Base-by-base conservation (phyloP, 306 rosid genomes). In the Gleditsia sinensis region DNA sequence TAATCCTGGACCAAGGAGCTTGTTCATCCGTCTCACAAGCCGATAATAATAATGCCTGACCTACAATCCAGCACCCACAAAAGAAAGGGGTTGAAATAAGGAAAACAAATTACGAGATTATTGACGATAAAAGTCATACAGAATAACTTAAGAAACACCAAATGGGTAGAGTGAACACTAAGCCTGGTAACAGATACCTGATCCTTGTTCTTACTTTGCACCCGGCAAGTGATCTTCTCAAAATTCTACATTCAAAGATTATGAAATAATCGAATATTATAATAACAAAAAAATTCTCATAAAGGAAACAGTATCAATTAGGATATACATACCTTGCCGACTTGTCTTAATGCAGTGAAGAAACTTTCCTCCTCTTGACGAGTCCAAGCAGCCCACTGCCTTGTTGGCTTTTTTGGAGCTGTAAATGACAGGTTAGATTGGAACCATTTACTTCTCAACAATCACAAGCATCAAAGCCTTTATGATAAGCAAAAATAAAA, bases 371-470 rank as follows among this genome's bases (percentile, higher is more conserved):
- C 97, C 82, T 94, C 98, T 87, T 91, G 87, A 54, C 94, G 98
- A 46, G 98, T 94, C 98, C 98, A 94, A 67, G 98, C 98, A 87
- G 98, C 98, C 98, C 98, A 94, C 78, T 94, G 97, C 54, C 98
- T 80, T 2, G 98, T 91, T 55, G 96, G 94, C 83, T 84, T 94
- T 79, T 90, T 94, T 14, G 82, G 92, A 84, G 82, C 88, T 81
- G 68, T 69, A 60, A 30, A 67, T 1, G 51, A 81, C 64, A 75
- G 21, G 48, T 54, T 56, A 53, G 6, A 56, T 49, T 53, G 19
- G 48, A 62, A 60, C 58, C 67, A 30, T 78, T 69, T 43, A 77
- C 64, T 50, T 66, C 56, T 68, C 75, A 67, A 61, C 16, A 76
- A 33, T 6, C 65, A 66, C 58, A 58, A 7, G 51, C 54, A 65